Base-by-base conservation (phyloP, 2,329 filamentous ascomycete species). In the Grosmannia penicillata region DNA sequence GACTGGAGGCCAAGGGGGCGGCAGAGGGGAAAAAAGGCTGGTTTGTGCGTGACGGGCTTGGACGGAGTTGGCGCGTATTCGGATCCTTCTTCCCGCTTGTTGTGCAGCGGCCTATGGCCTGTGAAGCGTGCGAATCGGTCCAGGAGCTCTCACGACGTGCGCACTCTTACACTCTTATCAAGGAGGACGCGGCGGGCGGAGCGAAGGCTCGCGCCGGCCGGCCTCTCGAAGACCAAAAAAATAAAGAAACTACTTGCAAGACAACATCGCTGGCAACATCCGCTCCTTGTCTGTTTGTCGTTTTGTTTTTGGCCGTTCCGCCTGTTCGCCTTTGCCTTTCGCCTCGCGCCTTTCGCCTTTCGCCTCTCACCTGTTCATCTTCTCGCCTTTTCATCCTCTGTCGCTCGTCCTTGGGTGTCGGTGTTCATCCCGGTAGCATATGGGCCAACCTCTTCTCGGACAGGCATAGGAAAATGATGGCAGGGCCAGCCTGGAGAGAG, bases 61-160 rank as follows among this genome's bases (percentile, higher is more conserved):
- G 27, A 15, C 29, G 36, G 36, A 37, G 36, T 37, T 37, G 25
- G 28, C n/a, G n/a, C 36, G 36, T 37, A 37, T 37, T 37, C 28
- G 36, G 36, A 31, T 37, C 36, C 31, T 37, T 37, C 36, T 37
- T 37, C 36, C 29, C 25, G 36, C 29, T 32, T 37, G 36, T 29
- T 36, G 26, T 22, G n/a, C n/a, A n/a, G n/a, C n/a, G n/a, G n/a
- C n/a, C n/a, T n/a, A n/a, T n/a, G n/a, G n/a, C n/a, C 28, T 36
- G 34, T 29, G 34, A 37, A 31, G 36, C 31, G 25, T 31, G 36
- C 36, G 28, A 37, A 37, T 32, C 22, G 28, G 27, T 24, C 15
- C 6, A 28, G 36, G 21, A 32, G n/a, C n/a, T n/a, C n/a, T n/a
- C n/a, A n/a, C n/a, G n/a, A n/a, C n/a, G n/a, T n/a, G n/a, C n/a